Percentiles rank a stretch among this genome's conserved stretches.
Evolutionary conservation across 2,329 filamentous ascomycete species (phyloP).

Genomic region (Rutstroemia sp.): DNA sequence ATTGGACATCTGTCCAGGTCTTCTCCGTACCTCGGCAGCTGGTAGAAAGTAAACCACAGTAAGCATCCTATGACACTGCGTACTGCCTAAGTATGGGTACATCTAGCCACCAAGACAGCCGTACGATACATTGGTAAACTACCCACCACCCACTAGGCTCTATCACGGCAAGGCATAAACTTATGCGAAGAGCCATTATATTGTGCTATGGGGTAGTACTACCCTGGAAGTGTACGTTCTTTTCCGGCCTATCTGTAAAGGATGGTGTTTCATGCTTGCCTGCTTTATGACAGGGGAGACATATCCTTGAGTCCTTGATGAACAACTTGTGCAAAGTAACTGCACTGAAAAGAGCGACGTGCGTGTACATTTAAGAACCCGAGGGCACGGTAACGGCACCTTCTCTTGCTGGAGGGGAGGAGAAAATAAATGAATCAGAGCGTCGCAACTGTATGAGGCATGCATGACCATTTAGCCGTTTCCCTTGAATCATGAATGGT

Average conservation of each 20-base stretch:
- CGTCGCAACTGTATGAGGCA: too few species aligned
- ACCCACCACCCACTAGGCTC: neutral
- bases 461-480: too few species aligned
- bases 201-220: too few species aligned
- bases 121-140: neutral
- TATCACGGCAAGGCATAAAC: neutral
- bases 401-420: neutral
- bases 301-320: neutral
- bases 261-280: slow-evolving; percentile 1
- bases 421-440: too few species aligned
- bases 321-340: neutral
- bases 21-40: neutral
- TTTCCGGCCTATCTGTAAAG: neutral
- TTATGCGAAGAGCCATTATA: neutral
- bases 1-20: neutral
- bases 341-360: slow-evolving; percentile 1
- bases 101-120: neutral
- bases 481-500: too few species aligned
- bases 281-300: neutral
- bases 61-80: neutral
- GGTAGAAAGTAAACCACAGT: neutral
- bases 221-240: too few species aligned
- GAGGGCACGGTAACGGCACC: slow-evolving; percentile 5
- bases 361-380: neutral
- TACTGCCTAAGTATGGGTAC: neutral